Evolutionary conservation across 2,329 filamentous ascomycete genomes (phyloP), one percentile per base, ranked within the genome.

Genomic region (Botryotinia narcissicola): DNA sequence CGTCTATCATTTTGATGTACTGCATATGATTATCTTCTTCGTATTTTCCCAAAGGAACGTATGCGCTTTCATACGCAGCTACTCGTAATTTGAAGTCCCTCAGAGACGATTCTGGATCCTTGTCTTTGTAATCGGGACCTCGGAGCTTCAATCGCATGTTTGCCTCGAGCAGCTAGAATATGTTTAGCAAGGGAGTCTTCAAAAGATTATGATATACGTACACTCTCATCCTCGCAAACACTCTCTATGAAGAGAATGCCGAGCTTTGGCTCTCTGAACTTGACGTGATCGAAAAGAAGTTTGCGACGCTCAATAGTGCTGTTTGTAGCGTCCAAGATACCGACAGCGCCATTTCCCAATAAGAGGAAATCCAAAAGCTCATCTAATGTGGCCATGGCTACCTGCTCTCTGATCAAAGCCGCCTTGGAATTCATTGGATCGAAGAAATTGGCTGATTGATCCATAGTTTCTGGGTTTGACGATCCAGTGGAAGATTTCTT

Each of bases 71-170:
- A 79, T 99, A 99, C 18, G 97, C 93, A 70, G 89, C 91, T 22
- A 99, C 95, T 75, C 96, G 93, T 82, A 93, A 91, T 84, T 93
- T 97, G 86, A 99, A 99, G 81, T 99, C 96, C 48, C 88, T 90
- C 60, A 98, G 85, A 1, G 96, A 95, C 80, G 92, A 90, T 72
- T 89, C 84, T 0, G 96, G 95, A 79, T 99, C 95, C 83, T 97
- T 97, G 81, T 94, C 93, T 79, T 92, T 93, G 84, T 99, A 99
- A 82, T 99, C 96, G 0, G 96, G 96, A 0, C 96, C 96, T 5
- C 93, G 97, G 10, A 98, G 89, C 85, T 98, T 98, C 75, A 98
- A 85, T 42, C 95, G 94, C 94, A 98, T 98, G 80, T 98, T 98
- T 29, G 95, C 93, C 82, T 98, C 95, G 54, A 98, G 86, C 40